Base-by-base conservation (phyloP, 768 basidiomycete genomes). In the Termitomyces sp. region DNA sequence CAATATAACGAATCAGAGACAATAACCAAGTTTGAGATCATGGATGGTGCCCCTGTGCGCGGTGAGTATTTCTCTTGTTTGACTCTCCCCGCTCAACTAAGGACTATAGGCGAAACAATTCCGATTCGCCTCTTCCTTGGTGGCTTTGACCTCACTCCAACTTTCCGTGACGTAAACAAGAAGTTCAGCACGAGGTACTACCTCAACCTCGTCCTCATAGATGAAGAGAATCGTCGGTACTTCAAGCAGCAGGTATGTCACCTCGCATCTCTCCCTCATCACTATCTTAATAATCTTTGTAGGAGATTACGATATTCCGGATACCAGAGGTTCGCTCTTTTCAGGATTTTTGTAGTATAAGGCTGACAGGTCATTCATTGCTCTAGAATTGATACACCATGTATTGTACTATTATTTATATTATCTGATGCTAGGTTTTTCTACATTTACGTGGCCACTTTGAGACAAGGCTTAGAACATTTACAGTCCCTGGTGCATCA, bases 1-100 rank as follows among this genome's bases (percentile, higher is more conserved):
- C 94, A 95, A 73, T 98, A 99, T 70, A 99, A 98, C 68, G 96
- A 99, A 70, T 93, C 90, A 64, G 95, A 98, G 68, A 98, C 95
- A 7, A 98, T 99, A 64, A 98, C 97, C 9, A 98, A 98, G 72
- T 98, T 98, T 66, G 97, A 98, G 73, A 97, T 98, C 62, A 97
- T 97, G 95, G 95, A 98, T 68, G 94, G 95, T 2, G 93, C 95
- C 7, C 96, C 96, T 1, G 94, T 98, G n/a, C 81, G 94, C 76
- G 93, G 92, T 89, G 58, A 44, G 78, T 67, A 4, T 40, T 39
- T 29, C 52, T 38, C 31, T 0, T 20, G 10, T 3, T 22, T 15
- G n/a, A 5, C 45, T 15, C 10, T 27, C 50, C 18, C 31, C 36
- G 3, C 23, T 38, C 16, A 31, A 25, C 7, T 25, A 5, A 5